Conservation (phyloP, 2,329 filamentous ascomycete genomes). For the Penicillium rolfsii region DNA sequence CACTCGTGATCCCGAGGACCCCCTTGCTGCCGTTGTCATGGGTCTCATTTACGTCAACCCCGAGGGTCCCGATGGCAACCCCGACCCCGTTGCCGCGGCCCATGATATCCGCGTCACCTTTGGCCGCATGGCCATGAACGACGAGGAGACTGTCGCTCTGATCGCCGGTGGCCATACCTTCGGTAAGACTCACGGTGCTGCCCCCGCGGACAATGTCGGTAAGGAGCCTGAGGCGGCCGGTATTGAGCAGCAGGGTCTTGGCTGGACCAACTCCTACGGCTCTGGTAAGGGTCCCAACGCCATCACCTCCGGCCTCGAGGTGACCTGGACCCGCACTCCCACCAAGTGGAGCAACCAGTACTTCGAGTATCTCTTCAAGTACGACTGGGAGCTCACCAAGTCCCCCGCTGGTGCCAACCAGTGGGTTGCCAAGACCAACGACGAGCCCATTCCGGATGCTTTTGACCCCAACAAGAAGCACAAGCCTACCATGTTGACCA, state of each 20-base stretch:
- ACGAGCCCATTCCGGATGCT: constrained; percentile 70
- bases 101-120: constrained; percentile 76
- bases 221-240: constrained; percentile 67
- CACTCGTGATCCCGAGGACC: constrained; percentile 67
- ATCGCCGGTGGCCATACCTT: constrained; percentile 79
- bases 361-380: constrained; percentile 76
- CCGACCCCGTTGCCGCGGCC: constrained; percentile 70
- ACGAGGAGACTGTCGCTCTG: constrained; percentile 78
- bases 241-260: constrained; percentile 70
- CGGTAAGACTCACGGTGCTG: constrained; percentile 80
- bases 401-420: constrained; percentile 76
- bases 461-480: constrained; percentile 73
- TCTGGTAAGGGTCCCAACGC: constrained; percentile 71
- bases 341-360: constrained; percentile 76
- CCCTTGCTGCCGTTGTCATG: constrained; percentile 71
- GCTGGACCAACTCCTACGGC: constrained; percentile 68
- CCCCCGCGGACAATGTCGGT: constrained; percentile 64
- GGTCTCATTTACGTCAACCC: constrained; percentile 83
- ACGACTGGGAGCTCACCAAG: constrained; percentile 76
- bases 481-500: constrained; percentile 75
- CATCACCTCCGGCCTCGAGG: constrained; percentile 77
- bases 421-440: constrained; percentile 72
- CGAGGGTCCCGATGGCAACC: constrained; percentile 72
- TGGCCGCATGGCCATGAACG: constrained; percentile 79
- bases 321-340: constrained; percentile 77